These are phyloP conservation scores for Fusarium paranaense DNA, from an alignment of 2,329 filamentous ascomycete species.

Conservation along the genomic window DNA sequence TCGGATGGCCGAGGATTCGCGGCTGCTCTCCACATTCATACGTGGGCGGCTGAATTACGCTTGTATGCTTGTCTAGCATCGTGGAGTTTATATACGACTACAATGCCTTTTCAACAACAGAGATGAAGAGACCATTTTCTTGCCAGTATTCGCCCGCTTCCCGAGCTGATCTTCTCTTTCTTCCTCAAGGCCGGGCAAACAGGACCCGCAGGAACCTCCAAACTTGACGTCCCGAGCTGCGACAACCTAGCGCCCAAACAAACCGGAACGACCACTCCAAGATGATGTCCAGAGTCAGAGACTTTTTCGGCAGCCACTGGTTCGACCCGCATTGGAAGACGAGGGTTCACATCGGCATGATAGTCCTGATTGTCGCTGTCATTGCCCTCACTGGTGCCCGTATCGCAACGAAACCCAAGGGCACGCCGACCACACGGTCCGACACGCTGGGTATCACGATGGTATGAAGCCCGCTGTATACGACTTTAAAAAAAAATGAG, in stretches of 20 bases:
- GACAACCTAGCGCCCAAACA: background rate
- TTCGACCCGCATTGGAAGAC: conserved; percentile 30
- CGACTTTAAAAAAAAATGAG: background rate
- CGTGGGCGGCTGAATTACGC: background rate
- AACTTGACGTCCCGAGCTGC: background rate
- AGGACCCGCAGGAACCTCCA: background rate
- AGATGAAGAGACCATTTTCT: background rate
- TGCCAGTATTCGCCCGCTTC: background rate
- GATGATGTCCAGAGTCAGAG: conserved; percentile 12
- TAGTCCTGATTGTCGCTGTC: conserved; percentile 2
- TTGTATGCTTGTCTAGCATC: background rate
- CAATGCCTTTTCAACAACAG: background rate
- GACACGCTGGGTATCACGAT: conserved; percentile 37
- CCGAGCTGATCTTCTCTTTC: background rate
- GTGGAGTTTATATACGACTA: background rate
- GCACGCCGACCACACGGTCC: conserved; percentile 19
- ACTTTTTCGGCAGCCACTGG: conserved; percentile 23
- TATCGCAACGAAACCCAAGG: conserved; percentile 17
- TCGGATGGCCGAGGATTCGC: background rate
- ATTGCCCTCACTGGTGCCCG: conserved; percentile 25
- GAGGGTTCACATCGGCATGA: conserved; percentile 11
- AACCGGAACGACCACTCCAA: background rate
- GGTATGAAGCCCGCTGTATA: background rate
- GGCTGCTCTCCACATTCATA: background rate
- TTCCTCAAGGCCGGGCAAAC: too few species aligned